Conservation (phyloP, 371 early-diverging fungal genomes). For the Paraphysoderma sedebokerense region DNA sequence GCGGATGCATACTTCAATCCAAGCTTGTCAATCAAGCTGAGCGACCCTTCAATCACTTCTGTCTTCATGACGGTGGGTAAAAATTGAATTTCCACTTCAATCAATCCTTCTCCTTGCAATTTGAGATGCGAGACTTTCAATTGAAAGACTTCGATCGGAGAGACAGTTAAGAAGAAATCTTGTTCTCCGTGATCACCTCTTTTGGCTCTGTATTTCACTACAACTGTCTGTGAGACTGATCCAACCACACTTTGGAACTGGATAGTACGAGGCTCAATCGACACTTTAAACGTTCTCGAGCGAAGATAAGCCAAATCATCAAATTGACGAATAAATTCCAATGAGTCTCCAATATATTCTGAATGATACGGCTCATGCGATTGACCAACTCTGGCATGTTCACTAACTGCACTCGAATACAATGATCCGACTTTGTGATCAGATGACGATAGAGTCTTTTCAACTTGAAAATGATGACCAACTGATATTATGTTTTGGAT, state of each 20-base stretch:
- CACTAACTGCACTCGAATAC: no score
- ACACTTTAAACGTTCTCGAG: slow-evolving; percentile 7
- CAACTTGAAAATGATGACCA: no score
- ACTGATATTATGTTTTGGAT: no score
- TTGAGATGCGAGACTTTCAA: slow-evolving; percentile 18
- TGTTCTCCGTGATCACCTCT: slow-evolving; percentile 32
- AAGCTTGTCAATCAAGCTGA: slow-evolving; percentile 26
- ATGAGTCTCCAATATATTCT: slow-evolving; percentile 17
- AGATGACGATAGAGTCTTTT: no score
- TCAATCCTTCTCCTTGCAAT: slow-evolving; percentile 31
- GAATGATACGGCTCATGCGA: no score
- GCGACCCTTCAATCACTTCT: slow-evolving; percentile 18
- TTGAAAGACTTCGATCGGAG: slow-evolving; percentile 25
- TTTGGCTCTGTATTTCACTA: slow-evolving; percentile 22
- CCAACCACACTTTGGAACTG: slow-evolving; percentile 26
- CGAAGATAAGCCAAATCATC: slow-evolving; percentile 21
- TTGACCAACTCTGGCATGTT: no score
- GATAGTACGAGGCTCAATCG: slow-evolving; percentile 16
- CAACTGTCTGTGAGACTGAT: slow-evolving; percentile 16
- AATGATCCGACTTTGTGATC: no score
- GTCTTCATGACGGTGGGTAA: slow-evolving; percentile 19
- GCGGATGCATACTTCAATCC: slow-evolving; percentile 26
- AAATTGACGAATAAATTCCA: slow-evolving; percentile 21
- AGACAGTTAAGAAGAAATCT: slow-evolving; percentile 26
- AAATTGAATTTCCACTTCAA: slow-evolving; percentile 23